Evolutionary conservation across 2,329 filamentous ascomycete genomes (phyloP).

Genomic region (Trichoderma sp.): DNA sequence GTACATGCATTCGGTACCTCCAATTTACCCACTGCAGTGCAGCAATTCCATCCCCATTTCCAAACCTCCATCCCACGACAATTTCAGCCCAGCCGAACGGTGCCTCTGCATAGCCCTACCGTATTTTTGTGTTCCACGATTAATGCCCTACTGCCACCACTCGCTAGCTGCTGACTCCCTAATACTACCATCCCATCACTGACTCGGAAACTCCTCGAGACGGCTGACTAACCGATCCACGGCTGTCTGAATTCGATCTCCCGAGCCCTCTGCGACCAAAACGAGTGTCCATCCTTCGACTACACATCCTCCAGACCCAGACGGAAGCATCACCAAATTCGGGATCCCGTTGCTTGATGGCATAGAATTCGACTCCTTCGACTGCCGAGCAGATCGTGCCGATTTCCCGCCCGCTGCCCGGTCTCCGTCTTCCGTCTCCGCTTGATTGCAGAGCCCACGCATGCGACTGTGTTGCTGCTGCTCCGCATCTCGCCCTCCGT

Average conservation of each 20-base stretch:
- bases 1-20: not conserved
- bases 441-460: not conserved
- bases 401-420: not conserved
- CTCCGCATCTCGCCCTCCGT: slow-evolving; percentile 27
- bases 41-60: not conserved
- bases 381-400: not conserved
- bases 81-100: slow-evolving; percentile 1
- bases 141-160: not conserved
- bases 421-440: not conserved
- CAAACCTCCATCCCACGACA: slow-evolving; percentile 10
- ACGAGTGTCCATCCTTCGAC: not conserved
- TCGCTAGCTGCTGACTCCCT: not conserved
- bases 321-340: not conserved
- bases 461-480: slow-evolving; percentile 8
- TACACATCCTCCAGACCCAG: not conserved
- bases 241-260: not conserved
- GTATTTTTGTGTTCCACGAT: not conserved
- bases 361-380: not conserved
- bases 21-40: not conserved
- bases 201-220: not conserved
- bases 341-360: not conserved
- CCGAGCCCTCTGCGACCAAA: not conserved
- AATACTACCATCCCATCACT: not conserved
- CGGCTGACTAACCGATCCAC: not conserved
- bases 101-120: not conserved